These are phyloP conservation scores for Posidonia oceanica DNA, from an alignment of 116 monocot species.

Conservation along the genomic window DNA sequence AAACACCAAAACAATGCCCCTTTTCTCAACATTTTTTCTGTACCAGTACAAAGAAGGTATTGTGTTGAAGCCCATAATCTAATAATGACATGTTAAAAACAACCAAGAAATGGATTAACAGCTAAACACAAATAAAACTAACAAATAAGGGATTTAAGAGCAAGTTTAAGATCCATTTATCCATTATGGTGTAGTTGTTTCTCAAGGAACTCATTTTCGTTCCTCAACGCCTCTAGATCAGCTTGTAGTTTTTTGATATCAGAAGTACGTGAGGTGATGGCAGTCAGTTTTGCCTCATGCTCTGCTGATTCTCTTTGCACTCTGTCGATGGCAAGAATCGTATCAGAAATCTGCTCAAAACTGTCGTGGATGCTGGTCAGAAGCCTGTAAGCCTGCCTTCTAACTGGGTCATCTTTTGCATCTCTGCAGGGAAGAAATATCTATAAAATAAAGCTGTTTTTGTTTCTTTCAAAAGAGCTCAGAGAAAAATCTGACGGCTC, in stretches of 20 bases:
- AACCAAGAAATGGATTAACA: too few relatives aligned
- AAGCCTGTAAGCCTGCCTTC: slow-evolving; percentile 29
- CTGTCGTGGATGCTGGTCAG: slow-evolving; percentile 30
- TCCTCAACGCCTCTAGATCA: slow-evolving; percentile 34
- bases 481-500: too few relatives aligned
- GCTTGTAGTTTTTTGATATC: slow-evolving; percentile 31
- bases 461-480: too few relatives aligned
- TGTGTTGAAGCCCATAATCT: too few relatives aligned
- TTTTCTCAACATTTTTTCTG: too few relatives aligned
- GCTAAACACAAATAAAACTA: too few relatives aligned
- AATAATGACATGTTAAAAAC: too few relatives aligned
- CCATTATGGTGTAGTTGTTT: background rate
- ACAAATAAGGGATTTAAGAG: too few relatives aligned
- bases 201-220: slow-evolving; percentile 31
- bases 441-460: background rate
- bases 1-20: too few relatives aligned
- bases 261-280: slow-evolving; percentile 16
- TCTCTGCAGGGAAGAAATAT: slow-evolving; percentile 16
- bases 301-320: slow-evolving; percentile 27
- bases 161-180: too few relatives aligned
- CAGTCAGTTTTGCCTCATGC: slow-evolving; percentile 19
- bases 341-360: slow-evolving; percentile 31
- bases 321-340: slow-evolving; percentile 24
- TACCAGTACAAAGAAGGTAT: too few relatives aligned
- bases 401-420: slow-evolving; percentile 24